Conservation (phyloP, 192 early-diverging fungal genomes). For the Physocladia obscura region DNA sequence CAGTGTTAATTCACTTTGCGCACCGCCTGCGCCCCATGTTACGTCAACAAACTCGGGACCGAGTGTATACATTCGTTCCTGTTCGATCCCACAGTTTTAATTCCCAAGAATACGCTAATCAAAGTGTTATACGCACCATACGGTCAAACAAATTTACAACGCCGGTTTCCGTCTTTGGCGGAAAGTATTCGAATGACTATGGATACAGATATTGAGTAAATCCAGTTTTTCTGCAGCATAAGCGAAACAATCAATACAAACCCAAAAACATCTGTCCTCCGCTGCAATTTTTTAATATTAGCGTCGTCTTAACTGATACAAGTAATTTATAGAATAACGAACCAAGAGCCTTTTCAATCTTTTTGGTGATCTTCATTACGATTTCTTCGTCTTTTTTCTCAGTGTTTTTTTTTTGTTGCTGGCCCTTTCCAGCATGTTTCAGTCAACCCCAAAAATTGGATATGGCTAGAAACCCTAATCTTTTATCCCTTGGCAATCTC, state of each 20-base stretch:
- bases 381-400: too few relatives aligned
- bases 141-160: constrained; percentile 96
- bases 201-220: too few relatives aligned
- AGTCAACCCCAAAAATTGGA: too few relatives aligned
- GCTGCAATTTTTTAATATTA: background rate
- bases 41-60: constrained; percentile 97
- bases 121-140: constrained; percentile 47
- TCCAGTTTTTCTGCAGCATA: too few relatives aligned
- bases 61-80: constrained; percentile 89
- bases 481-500: too few relatives aligned
- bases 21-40: constrained; percentile 96
- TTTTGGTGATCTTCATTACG: constrained; percentile 53
- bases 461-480: too few relatives aligned
- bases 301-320: background rate
- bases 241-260: too few relatives aligned
- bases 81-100: too few relatives aligned
- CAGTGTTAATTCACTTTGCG: constrained; percentile 82
- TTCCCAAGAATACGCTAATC: background rate
- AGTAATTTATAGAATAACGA: background rate
- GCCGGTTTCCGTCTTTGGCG: constrained; percentile 95
- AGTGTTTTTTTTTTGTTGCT: too few relatives aligned
- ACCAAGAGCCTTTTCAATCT: constrained; percentile 47
- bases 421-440: too few relatives aligned
- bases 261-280: constrained; percentile 50
- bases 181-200: constrained; percentile 95